A percentile compares a stretch with the other conserved stretches of the same genome.
These are phyloP conservation scores for Fomes fomentarius DNA, from an alignment of 1,284 basidiomycete species.

Conservation along the genomic window DNA sequence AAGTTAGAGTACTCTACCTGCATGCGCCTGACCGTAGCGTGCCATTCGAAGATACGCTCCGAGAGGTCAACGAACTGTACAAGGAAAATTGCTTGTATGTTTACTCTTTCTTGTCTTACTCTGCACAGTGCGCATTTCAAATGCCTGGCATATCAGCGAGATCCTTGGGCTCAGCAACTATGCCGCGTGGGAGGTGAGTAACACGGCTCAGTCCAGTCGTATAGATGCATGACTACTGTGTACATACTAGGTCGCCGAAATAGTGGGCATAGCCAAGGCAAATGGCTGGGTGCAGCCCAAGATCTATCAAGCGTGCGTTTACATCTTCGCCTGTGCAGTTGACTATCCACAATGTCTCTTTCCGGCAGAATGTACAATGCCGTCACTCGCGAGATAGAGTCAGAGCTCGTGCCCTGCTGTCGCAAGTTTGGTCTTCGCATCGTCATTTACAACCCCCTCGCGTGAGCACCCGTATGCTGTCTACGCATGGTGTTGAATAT, in stretches of 20 bases:
- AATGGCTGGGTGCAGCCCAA: slow-evolving; percentile 55
- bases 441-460: slow-evolving; percentile 56
- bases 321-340: neutral
- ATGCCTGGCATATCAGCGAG: slow-evolving; percentile 35
- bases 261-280: slow-evolving; percentile 53
- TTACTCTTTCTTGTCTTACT: neutral
- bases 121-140: neutral
- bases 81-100: slow-evolving; percentile 49
- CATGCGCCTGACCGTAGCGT: slow-evolving; percentile 52
- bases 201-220: too few species aligned
- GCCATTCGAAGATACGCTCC: slow-evolving; percentile 48
- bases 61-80: slow-evolving; percentile 46
- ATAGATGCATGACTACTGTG: neutral
- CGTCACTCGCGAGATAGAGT: slow-evolving; percentile 53
- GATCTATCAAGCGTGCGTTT: slow-evolving; percentile 50
- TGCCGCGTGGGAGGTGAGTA: slow-evolving; percentile 43
- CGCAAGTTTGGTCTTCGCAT: slow-evolving; percentile 57
- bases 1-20: slow-evolving; percentile 49
- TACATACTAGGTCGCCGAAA: slow-evolving; percentile 49
- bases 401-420: slow-evolving; percentile 58
- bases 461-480: slow-evolving; percentile 34
- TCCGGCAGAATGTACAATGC: slow-evolving; percentile 61
- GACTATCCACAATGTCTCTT: neutral
- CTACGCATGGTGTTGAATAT: neutral
- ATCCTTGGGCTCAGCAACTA: slow-evolving; percentile 53